These are phyloP conservation scores for Microdochium paspali DNA, from an alignment of 2,329 filamentous ascomycete genomes.

Conservation along the genomic window DNA sequence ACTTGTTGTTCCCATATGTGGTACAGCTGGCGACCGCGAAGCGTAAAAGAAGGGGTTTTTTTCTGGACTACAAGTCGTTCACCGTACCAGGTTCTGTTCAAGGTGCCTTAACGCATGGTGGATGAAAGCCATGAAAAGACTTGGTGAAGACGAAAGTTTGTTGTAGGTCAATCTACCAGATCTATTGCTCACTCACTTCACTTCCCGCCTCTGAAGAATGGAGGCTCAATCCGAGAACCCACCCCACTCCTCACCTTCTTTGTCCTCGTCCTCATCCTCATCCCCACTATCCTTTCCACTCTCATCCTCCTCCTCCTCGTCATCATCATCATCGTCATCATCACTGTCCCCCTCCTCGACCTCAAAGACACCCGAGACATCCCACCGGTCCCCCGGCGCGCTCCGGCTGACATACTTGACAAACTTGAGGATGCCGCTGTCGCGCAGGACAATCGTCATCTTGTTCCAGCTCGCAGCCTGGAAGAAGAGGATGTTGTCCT, in stretches of 20 bases:
- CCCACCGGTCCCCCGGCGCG: conserved; percentile 86
- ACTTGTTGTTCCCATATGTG: too few species aligned
- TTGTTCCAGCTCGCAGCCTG: conserved; percentile 73
- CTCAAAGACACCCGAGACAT: conserved; percentile 71
- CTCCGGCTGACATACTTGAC: conserved; percentile 87
- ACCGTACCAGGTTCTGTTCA: too few species aligned
- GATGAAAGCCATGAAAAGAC: too few species aligned
- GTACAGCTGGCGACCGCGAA: too few species aligned
- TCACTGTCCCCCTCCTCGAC: conserved; percentile 49
- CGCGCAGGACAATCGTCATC: conserved; percentile 80
- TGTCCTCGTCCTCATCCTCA: conserved; percentile 27
- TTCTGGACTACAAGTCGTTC: too few species aligned
- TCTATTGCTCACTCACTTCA: not conserved
- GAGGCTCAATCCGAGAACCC: conserved; percentile 37
- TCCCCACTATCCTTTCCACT: conserved; percentile 21
- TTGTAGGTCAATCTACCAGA: not conserved
- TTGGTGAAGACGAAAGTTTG: too few species aligned
- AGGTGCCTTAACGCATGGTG: too few species aligned
- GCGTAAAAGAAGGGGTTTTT: too few species aligned
- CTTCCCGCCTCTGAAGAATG: not conserved
- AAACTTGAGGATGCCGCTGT: conserved; percentile 79
- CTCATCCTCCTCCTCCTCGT: conserved; percentile 19
- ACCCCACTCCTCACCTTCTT: conserved; percentile 50
- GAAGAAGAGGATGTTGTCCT: conserved; percentile 60
- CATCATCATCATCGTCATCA: conserved; percentile 25